Percentiles rank a stretch among this genome's conserved stretches.
phyloP scores from a whole-genome alignment of 345 rosid species.

The Lepidium sativum region DNA sequence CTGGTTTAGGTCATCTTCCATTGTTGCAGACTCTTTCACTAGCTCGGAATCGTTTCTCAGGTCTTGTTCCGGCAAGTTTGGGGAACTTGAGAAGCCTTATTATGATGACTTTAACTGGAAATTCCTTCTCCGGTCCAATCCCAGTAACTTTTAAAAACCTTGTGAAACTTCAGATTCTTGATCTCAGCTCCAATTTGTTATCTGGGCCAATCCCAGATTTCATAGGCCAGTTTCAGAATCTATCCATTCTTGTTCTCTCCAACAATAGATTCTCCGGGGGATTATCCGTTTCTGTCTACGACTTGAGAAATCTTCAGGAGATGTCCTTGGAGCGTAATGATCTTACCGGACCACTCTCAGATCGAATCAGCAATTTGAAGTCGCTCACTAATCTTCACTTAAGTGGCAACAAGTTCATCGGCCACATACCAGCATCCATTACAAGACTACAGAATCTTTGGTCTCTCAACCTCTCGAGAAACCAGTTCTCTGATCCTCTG shows the following conservation, averaged over 20 bases:
- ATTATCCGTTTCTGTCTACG: conserved; percentile 54
- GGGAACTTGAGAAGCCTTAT: conserved; percentile 47
- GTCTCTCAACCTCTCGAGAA: conserved; percentile 82
- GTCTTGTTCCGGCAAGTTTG: conserved; percentile 56
- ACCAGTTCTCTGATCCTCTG: conserved; percentile 57
- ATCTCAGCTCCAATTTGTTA: conserved; percentile 61
- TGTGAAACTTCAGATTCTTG: conserved; percentile 52
- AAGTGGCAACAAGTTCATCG: conserved; percentile 52
- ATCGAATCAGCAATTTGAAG: conserved; percentile 47
- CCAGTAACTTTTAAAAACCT: conserved; percentile 46
- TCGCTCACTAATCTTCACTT: conserved; percentile 64
- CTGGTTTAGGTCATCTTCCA: conserved; percentile 43
- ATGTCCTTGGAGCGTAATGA: conserved; percentile 59
- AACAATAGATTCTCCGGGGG: conserved; percentile 53
- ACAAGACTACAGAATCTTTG: conserved; percentile 63
- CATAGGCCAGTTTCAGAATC: conserved; percentile 38
- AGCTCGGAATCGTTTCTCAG: conserved; percentile 56
- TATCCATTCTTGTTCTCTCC: conserved; percentile 60
- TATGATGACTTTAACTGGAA: conserved; percentile 41
- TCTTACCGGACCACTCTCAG: conserved; percentile 59
- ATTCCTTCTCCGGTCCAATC: conserved; percentile 61
- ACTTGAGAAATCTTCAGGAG: conserved; percentile 38
- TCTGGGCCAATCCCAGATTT: conserved; percentile 62
- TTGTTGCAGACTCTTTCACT: conserved; percentile 48
- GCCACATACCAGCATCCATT: conserved; percentile 62